A percentile compares a stretch with the other conserved stretches of the same genome.
Evolutionary conservation across 2,329 filamentous ascomycete genomes (phyloP).

Genomic region (Hypoxylon sp.): DNA sequence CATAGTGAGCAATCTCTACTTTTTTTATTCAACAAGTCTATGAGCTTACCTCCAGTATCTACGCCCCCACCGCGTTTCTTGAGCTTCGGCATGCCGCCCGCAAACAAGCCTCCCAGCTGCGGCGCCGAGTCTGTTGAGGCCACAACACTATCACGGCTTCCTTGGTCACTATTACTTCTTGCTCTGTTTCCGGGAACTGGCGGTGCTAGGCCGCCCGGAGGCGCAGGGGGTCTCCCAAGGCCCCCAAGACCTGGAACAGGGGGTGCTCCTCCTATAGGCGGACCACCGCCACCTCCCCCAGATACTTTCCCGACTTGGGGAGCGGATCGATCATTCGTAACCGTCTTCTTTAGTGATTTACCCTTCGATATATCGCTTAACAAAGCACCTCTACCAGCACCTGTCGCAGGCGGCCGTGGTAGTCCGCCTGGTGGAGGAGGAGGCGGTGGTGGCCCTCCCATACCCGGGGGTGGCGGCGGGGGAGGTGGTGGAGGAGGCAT

Average conservation of each 20-base stretch:
- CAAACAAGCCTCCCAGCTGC: constrained; percentile 89
- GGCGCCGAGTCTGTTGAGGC: constrained; percentile 73
- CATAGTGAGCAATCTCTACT: constrained; percentile 44
- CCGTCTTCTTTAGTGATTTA: constrained; percentile 82
- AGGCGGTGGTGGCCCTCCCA: constrained; percentile 74
- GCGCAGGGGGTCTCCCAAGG: constrained; percentile 68
- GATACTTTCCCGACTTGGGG: constrained; percentile 75
- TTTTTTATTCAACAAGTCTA: constrained; percentile 10
- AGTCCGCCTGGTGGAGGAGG: constrained; percentile 74
- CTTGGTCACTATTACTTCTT: constrained; percentile 87
- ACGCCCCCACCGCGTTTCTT: constrained; percentile 87
- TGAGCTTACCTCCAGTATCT: constrained; percentile 75
- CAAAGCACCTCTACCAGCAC: constrained; percentile 78
- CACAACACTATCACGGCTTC: constrained; percentile 62
- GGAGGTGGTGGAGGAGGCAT: constrained; percentile 77
- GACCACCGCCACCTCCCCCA: constrained; percentile 69
- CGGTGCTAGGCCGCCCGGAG: constrained; percentile 72
- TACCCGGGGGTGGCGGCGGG: constrained; percentile 72
- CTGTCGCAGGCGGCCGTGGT: constrained; percentile 69
- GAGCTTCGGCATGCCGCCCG: constrained; percentile 94
- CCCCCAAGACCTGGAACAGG: constrained; percentile 79
- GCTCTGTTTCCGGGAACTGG: constrained; percentile 79
- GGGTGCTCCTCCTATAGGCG: constrained; percentile 81
- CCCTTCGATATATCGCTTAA: constrained; percentile 91
- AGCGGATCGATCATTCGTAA: constrained; percentile 93